Evolutionary conservation across 2,329 filamentous ascomycete genomes (phyloP), one percentile per base, ranked within the genome.

Genomic region (Epichloe baconii): DNA sequence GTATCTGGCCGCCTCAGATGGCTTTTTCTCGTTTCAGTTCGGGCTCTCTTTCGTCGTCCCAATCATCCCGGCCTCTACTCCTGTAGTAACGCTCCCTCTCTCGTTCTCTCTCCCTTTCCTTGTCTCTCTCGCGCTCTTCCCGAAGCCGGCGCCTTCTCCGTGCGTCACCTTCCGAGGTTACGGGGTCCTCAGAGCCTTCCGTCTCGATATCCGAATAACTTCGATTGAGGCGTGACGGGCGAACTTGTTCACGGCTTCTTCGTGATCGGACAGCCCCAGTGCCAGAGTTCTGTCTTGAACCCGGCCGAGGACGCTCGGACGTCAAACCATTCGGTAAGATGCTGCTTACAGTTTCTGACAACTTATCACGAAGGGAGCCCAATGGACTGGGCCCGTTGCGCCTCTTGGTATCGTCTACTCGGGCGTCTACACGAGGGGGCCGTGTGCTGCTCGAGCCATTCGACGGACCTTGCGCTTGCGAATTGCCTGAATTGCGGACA

Each of bases 291-390:
- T 62, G 62, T 21, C 69, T 61, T 3, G 67, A 66, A 31, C 63
- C 62, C 48, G 64, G 67, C 19, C 71, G 65, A 4, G 67, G 64
- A 17, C 68, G 58, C 36, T 72, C 68, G 3, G 59, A 53, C 0
- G 58, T 58, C 2, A 65, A 58, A 2, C 65, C 63, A 38, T 65
- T 66, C 1, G 71, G 69, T 2, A 76, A 57, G 4, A 76, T 68
- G 6, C 62, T 69, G 2, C 69, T 64, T 10, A 76, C 61, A 23
- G 71, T 75, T 36, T 75, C 73, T 35, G 63, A 63, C 31, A 75
- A 47, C 47, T 72, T 75, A 11, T 73, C 70, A 40, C 68, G 66
- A 42, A 74, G 53, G n/a, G 60, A 57, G 12, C 63, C 62, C n/a
- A 70, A 64, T 2, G 71, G 63, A 34, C 67, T 69, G 4, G 63